phyloP scores from a whole-genome alignment of 139 green algal genomes.

The Chlamydomonas eustigma region DNA sequence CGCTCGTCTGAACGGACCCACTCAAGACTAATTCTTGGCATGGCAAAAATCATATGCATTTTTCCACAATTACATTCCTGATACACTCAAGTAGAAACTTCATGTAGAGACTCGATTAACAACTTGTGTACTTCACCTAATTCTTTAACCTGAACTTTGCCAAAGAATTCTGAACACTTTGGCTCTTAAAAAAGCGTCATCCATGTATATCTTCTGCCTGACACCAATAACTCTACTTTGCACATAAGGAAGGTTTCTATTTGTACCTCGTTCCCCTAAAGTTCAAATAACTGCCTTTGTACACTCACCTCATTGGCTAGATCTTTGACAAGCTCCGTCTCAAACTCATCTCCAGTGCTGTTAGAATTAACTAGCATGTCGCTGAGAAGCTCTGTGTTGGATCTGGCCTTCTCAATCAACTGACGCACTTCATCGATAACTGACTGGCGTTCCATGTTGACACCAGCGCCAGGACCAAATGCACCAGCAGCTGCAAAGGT shows the following conservation, averaged over 20 bases:
- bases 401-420: constrained; percentile 38
- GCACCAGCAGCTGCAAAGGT: no score
- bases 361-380: constrained; percentile 39
- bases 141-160: no score
- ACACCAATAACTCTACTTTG: not conserved
- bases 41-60: no score
- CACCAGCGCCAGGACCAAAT: constrained; percentile 3
- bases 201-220: not conserved
- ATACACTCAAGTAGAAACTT: no score
- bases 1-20: no score
- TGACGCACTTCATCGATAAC: constrained; percentile 15
- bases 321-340: constrained; percentile 34
- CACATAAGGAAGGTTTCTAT: not conserved
- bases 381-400: constrained; percentile 42
- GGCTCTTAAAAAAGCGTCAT: not conserved
- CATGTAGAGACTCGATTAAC: no score
- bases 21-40: no score
- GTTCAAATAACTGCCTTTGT: not conserved
- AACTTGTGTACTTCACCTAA: no score
- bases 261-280: not conserved
- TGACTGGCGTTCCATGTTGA: constrained; percentile 9
- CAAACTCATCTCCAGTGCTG: constrained; percentile 25
- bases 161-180: not conserved
- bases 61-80: no score
- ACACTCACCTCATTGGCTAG: constrained; percentile 36